Base-by-base conservation (phyloP, 257 asterid genomes). In the Buddleja alternifolia region DNA sequence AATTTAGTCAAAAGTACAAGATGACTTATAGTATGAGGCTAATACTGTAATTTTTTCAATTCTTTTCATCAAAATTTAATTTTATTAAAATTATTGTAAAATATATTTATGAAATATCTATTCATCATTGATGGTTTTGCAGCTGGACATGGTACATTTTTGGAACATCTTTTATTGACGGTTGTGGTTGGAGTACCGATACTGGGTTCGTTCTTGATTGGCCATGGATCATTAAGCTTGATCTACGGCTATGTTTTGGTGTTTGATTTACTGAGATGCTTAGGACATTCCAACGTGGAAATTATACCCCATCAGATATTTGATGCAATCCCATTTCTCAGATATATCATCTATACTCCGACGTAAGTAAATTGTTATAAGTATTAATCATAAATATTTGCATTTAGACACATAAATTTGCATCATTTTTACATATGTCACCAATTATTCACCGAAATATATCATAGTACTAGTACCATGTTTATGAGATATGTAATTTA, bases 261-360 rank as follows among this genome's bases (percentile, higher is more conserved):
- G 4, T 93, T 93, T 65, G 96, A 90, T 78, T 70, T 71, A 0
- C 66, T 93, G 59, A 88, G 95, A 71, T 86, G 96, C 69, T 84
- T 93, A 44, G 99, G 99, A 4, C 96, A 93, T 81, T 86, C 87
- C 61, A 90, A 93, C 57, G 81, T 83, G 10, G 99, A 93, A 67
- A 86, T 93, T 21, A 56, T 93, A 54, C 94, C 97, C 0, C 90
- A 90, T 81, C 88, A 63, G 50, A 61, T 90, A 9, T 93, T 88
- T 75, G 86, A 90, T 2, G 57, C 39, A 5, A 58, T 83, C 39
- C 97, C 96, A 6, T 60, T 87, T 53, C 80, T 90, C 63, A 81
- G 71, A 74, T 90, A 93, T 63, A 17, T 93, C 54, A 10, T 93
- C 21, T 88, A 87, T 40, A 82, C 97, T n/a, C 97, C 97, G 21